phyloP scores from a whole-genome alignment of 495 filamentous ascomycete genomes.

The Neurospora pannonica region DNA sequence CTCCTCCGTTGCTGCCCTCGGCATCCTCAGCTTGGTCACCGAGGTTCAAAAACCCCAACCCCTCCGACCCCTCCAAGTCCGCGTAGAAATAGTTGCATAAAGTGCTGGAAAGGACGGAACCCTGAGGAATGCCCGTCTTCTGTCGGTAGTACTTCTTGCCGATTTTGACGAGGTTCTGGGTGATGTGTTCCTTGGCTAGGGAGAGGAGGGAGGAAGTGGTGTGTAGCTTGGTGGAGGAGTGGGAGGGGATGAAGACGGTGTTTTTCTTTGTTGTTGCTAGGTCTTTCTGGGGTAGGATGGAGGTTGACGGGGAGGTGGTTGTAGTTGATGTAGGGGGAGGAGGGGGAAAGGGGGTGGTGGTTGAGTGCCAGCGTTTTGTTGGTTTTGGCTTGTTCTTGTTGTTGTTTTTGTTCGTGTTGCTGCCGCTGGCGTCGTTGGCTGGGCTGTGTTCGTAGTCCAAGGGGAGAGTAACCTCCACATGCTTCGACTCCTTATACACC shows the following conservation, averaged over 20 bases:
- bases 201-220: constrained; percentile 51
- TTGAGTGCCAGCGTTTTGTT: constrained; percentile 54
- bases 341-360: constrained; percentile 32
- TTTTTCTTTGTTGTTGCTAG: constrained; percentile 41
- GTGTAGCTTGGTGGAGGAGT: constrained; percentile 40
- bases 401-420: constrained; percentile 12
- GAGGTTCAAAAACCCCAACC: constrained; percentile 46
- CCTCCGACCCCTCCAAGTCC: constrained; percentile 55
- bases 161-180: constrained; percentile 75
- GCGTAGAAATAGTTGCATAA: constrained; percentile 95
- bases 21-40: no score
- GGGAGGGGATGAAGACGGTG: constrained; percentile 65
- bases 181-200: constrained; percentile 66
- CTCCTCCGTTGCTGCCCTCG: no score
- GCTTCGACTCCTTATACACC: constrained; percentile 62
- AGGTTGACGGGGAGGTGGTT: background rate
- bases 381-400: constrained; percentile 10
- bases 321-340: background rate
- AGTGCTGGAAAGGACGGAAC: constrained; percentile 73
- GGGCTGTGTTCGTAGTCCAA: constrained; percentile 21
- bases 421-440: constrained; percentile 14
- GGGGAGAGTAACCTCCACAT: constrained; percentile 50
- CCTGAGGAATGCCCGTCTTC: constrained; percentile 84
- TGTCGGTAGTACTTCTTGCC: constrained; percentile 87
- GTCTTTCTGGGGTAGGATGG: constrained; percentile 22